Conservation (phyloP, 129 eudicot species). For the Solidago caesia region DNA sequence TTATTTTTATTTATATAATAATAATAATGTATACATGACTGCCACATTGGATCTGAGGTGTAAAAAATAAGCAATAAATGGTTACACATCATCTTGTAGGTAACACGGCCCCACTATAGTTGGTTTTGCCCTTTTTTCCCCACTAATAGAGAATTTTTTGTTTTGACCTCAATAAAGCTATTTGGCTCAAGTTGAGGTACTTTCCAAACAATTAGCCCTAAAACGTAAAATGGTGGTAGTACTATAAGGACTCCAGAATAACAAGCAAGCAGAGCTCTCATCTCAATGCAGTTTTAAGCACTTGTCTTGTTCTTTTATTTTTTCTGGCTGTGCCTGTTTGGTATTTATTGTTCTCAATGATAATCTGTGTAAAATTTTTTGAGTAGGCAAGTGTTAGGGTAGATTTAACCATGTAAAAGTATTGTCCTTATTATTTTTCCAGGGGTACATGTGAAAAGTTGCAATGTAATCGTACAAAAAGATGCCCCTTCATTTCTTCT, state of each 20-base stretch:
- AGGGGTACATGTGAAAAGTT: conserved; percentile 77
- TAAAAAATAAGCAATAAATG: too few species aligned
- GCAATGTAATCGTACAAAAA: conserved; percentile 43
- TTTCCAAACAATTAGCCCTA: too few species aligned
- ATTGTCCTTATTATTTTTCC: conserved; percentile 28
- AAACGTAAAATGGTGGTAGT: neutral
- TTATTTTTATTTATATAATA: too few species aligned
- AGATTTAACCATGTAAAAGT: conserved; percentile 4
- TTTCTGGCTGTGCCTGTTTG: neutral
- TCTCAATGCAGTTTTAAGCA: neutral
- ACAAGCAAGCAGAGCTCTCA: neutral
- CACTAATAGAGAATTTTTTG: too few species aligned
- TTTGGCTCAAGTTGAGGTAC: too few species aligned
- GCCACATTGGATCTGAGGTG: too few species aligned
- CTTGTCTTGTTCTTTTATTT: neutral
- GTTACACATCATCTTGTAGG: too few species aligned
- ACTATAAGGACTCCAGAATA: neutral
- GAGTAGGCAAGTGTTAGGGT: neutral
- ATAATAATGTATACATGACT: too few species aligned
- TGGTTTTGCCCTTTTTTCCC: too few species aligned
- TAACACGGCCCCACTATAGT: too few species aligned
- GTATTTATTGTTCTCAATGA: neutral
- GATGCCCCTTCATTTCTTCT: conserved; percentile 55
- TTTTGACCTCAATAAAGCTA: too few species aligned
- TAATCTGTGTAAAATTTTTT: neutral